Percentiles rank a stretch among this genome's conserved stretches.
phyloP scores from a whole-genome alignment of 2,329 filamentous ascomycete genomes.

The Rhexocercosporidium sp. region DNA sequence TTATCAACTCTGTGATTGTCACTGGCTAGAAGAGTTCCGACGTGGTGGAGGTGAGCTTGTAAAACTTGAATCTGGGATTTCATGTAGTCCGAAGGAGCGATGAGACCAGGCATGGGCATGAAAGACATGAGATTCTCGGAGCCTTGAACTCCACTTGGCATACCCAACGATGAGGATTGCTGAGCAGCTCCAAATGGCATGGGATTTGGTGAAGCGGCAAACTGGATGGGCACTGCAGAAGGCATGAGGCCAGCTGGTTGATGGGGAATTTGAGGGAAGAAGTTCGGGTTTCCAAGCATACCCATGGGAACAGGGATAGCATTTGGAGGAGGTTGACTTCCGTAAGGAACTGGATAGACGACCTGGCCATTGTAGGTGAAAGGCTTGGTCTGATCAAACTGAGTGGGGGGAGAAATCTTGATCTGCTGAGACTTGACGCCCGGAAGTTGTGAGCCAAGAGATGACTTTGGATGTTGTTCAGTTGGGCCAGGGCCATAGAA shows the following conservation, averaged over 20 bases:
- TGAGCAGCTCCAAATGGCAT: slow-evolving; percentile 25
- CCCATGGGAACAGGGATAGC: slow-evolving; percentile 34
- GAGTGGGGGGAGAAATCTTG: slow-evolving; percentile 42
- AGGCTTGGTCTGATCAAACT: slow-evolving; percentile 43
- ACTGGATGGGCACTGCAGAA: slow-evolving; percentile 24
- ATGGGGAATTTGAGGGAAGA: slow-evolving; percentile 23
- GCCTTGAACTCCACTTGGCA: slow-evolving; percentile 16
- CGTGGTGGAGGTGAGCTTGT: slow-evolving; percentile 57
- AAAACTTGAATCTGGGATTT: slow-evolving; percentile 45
- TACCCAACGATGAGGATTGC: slow-evolving; percentile 26
- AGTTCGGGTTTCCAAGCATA: slow-evolving; percentile 38
- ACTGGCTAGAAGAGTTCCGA: slow-evolving; percentile 63
- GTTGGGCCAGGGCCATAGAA: not conserved
- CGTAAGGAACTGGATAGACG: slow-evolving; percentile 38
- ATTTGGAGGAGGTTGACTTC: slow-evolving; percentile 35
- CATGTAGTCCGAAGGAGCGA: slow-evolving; percentile 25
- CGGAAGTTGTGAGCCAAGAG: slow-evolving; percentile 4
- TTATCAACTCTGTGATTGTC: slow-evolving; percentile 69
- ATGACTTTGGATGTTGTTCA: slow-evolving; percentile 8
- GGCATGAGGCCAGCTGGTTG: slow-evolving; percentile 26
- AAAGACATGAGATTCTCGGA: slow-evolving; percentile 22
- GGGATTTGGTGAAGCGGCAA: slow-evolving; percentile 19
- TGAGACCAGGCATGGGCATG: slow-evolving; percentile 20
- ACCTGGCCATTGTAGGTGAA: slow-evolving; percentile 43
- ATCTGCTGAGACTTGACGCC: slow-evolving; percentile 30